Evolutionary conservation across 805 yeast species (phyloP).

Genomic region (Kodamaea jinghongensis): DNA sequence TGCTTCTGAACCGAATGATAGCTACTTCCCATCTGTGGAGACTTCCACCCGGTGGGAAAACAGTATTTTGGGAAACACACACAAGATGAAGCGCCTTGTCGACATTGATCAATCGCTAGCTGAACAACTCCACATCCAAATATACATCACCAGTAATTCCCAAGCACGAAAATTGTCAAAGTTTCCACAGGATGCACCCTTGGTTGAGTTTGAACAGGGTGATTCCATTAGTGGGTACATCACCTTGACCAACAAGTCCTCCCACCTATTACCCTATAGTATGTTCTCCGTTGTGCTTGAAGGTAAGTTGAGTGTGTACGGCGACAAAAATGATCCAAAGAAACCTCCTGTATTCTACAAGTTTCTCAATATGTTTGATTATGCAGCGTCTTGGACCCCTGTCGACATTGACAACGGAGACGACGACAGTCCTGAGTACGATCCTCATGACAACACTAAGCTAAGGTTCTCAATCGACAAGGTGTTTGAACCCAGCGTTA

Average conservation of each 20-base stretch:
- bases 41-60: conserved; percentile 25
- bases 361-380: conserved; percentile 32
- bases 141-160: conserved; percentile 17
- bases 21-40: conserved; percentile 5
- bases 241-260: conserved; percentile 18
- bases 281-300: conserved; percentile 30
- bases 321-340: conserved; percentile 17
- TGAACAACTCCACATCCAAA: conserved; percentile 18
- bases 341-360: conserved; percentile 24
- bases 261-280: conserved; percentile 21
- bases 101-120: conserved; percentile 15
- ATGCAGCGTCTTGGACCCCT: conserved; percentile 30
- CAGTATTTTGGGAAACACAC: conserved; percentile 26
- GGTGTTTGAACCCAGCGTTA: conserved; percentile 19
- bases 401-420: conserved; percentile 15
- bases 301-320: conserved; percentile 24
- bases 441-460: conserved; percentile 20
- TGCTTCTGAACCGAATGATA: conserved; percentile 1
- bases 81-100: conserved; percentile 21
- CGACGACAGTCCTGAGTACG: conserved; percentile 11
- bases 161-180: conserved; percentile 18
- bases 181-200: conserved; percentile 15
- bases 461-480: conserved; percentile 17
- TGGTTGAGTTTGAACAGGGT: conserved; percentile 25
- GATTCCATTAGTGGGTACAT: conserved; percentile 26